Conservation (phyloP, 768 basidiomycete genomes). For the Lentinula raphanica region DNA sequence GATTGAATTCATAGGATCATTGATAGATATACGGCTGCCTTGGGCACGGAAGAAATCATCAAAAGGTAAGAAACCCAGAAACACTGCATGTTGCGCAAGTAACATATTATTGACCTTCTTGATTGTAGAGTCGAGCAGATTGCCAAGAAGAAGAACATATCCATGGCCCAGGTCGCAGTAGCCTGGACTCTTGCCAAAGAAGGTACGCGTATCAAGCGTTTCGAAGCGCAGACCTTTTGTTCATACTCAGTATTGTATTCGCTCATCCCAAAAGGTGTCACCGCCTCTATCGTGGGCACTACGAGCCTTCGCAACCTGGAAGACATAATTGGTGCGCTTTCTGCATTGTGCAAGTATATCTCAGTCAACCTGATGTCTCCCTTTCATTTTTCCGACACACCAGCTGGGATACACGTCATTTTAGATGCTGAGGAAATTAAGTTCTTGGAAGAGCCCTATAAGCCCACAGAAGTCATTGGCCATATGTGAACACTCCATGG, state of each 20-base stretch:
- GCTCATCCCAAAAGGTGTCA: slow-evolving; percentile 20
- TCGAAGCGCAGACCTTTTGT: not conserved
- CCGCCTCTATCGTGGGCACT: slow-evolving; percentile 40
- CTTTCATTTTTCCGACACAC: too few species aligned
- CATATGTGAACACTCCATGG: slow-evolving; percentile 1
- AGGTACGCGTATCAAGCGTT: not conserved
- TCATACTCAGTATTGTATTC: not conserved
- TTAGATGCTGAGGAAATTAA: slow-evolving; percentile 30
- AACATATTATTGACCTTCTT: not conserved
- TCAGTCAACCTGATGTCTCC: not conserved
- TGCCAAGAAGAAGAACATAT: slow-evolving; percentile 35
- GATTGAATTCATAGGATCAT: slow-evolving; percentile 3
- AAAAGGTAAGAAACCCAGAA: slow-evolving; percentile 21
- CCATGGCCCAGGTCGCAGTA: slow-evolving; percentile 43
- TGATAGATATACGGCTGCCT: slow-evolving; percentile 2
- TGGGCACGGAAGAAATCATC: slow-evolving; percentile 19
- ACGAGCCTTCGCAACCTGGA: slow-evolving; percentile 34
- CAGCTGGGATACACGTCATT: not conserved
- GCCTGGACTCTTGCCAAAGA: slow-evolving; percentile 39
- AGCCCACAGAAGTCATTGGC: slow-evolving; percentile 2
- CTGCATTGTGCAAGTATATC: not conserved
- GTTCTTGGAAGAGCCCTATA: slow-evolving; percentile 33
- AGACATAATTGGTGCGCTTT: slow-evolving; percentile 31
- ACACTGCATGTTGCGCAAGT: not conserved
- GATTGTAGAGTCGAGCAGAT: slow-evolving; percentile 38